Evolutionary conservation across 345 rosid species (phyloP).

Genomic region (Linum lewisii): DNA sequence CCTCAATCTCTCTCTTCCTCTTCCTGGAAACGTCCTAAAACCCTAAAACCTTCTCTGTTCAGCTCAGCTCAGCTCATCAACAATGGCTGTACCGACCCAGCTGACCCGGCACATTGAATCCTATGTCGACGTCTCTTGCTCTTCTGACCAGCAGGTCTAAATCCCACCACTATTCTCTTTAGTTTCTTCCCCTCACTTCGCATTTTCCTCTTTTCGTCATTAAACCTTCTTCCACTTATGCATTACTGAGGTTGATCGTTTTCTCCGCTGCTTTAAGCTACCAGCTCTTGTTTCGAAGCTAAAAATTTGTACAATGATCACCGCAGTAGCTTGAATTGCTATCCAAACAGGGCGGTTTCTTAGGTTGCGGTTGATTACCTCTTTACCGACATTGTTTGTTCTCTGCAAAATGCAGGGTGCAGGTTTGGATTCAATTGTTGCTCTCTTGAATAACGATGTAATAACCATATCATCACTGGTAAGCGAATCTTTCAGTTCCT

Average conservation of each 20-base stretch:
- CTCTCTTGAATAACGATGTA: constrained; percentile 44
- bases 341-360: not conserved
- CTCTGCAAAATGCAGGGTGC: constrained; percentile 42
- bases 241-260: not conserved
- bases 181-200: too few species aligned
- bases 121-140: constrained; percentile 4
- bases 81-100: not conserved
- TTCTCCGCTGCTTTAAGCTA: not conserved
- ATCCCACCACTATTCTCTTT: not conserved
- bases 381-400: not conserved
- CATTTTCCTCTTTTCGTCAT: too few species aligned
- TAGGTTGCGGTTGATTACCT: not conserved
- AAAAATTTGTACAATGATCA: not conserved
- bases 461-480: constrained; percentile 53
- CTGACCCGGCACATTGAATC: constrained; percentile 8
- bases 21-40: not conserved
- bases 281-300: not conserved
- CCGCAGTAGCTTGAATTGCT: not conserved
- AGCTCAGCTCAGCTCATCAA: not conserved
- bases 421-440: constrained; percentile 47
- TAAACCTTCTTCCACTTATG: not conserved
- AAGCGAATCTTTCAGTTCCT: constrained; percentile 1
- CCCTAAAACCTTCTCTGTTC: not conserved
- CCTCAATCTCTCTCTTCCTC: not conserved
- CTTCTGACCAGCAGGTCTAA: constrained; percentile 3